A percentile compares a stretch with the other conserved stretches of the same genome.
Conservation (phyloP, 2,329 filamentous ascomycete genomes). For the Phyllosticta citriasiana region DNA sequence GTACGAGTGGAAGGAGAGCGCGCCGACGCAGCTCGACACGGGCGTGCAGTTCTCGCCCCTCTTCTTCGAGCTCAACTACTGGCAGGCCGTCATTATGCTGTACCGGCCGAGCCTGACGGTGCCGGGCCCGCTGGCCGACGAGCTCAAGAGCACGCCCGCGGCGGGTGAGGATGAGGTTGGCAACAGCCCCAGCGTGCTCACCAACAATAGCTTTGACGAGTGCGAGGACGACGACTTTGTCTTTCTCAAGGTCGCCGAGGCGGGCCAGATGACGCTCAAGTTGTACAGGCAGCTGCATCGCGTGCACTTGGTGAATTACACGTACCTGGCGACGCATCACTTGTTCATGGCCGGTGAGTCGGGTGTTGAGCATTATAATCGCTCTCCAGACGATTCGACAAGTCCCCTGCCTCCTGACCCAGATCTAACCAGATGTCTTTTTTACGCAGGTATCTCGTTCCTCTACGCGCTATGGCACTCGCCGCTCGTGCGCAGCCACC, state of each 20-base stretch:
- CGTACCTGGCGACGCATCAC: conserved; percentile 89
- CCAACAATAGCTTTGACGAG: conserved; percentile 46
- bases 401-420: too few species aligned
- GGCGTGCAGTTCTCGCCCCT: conserved; percentile 84
- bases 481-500: conserved; percentile 69
- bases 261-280: conserved; percentile 83
- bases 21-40: conserved; percentile 66
- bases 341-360: conserved; percentile 83
- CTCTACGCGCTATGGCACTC: conserved; percentile 98
- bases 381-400: too few species aligned
- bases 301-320: conserved; percentile 86
- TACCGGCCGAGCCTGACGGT: conserved; percentile 86
- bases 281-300: conserved; percentile 85
- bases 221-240: conserved; percentile 81
- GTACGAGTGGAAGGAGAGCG: conserved; percentile 75
- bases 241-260: conserved; percentile 89
- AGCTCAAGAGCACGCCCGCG: conserved; percentile 46
- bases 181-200: conserved; percentile 49
- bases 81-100: conserved; percentile 93
- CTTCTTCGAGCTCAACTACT: conserved; percentile 92
- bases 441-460: conserved; percentile 61
- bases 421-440: too few species aligned
- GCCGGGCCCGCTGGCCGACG: conserved; percentile 72
- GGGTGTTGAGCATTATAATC: not conserved
- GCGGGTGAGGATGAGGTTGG: conserved; percentile 39